Conservation (phyloP, 768 basidiomycete species). For the Mycena alexandri region DNA sequence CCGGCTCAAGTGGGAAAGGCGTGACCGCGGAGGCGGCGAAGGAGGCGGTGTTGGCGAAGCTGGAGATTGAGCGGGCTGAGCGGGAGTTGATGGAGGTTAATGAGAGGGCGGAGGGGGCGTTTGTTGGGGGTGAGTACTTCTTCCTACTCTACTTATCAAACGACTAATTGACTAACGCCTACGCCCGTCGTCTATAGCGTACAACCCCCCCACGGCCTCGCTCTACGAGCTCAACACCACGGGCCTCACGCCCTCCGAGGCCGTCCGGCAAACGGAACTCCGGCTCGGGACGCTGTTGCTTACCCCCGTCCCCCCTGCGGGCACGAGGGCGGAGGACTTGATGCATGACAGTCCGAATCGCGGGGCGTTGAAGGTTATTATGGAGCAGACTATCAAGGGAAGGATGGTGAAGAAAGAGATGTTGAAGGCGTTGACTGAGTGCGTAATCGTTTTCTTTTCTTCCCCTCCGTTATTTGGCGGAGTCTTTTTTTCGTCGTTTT, state of each 20-base stretch:
- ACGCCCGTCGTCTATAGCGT: slow-evolving; percentile 14
- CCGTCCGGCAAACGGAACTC: slow-evolving; percentile 34
- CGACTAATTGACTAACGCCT: too few relatives aligned
- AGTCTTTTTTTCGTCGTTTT: not conserved
- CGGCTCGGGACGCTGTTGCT: slow-evolving; percentile 32
- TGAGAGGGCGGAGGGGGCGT: slow-evolving; percentile 36
- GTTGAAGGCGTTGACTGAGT: slow-evolving; percentile 24
- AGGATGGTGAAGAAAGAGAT: slow-evolving; percentile 32
- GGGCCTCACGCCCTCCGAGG: slow-evolving; percentile 37
- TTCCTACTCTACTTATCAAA: not conserved
- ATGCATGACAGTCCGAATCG: slow-evolving; percentile 36
- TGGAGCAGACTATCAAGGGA: slow-evolving; percentile 38
- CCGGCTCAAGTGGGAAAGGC: too few relatives aligned
- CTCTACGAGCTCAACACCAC: slow-evolving; percentile 39
- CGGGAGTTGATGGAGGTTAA: slow-evolving; percentile 33
- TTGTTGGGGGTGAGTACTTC: slow-evolving; percentile 25
- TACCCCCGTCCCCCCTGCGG: slow-evolving; percentile 31
- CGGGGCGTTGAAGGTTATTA: slow-evolving; percentile 28
- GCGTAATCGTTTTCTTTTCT: not conserved
- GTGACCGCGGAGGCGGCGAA: too few relatives aligned
- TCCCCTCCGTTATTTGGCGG: too few relatives aligned
- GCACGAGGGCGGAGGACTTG: slow-evolving; percentile 31
- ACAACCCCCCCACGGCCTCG: slow-evolving; percentile 36
- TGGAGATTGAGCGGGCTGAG: slow-evolving; percentile 34
- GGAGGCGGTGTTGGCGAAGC: slow-evolving; percentile 25